Conservation (phyloP, 768 basidiomycete genomes). For the Auriscalpium orientale region DNA sequence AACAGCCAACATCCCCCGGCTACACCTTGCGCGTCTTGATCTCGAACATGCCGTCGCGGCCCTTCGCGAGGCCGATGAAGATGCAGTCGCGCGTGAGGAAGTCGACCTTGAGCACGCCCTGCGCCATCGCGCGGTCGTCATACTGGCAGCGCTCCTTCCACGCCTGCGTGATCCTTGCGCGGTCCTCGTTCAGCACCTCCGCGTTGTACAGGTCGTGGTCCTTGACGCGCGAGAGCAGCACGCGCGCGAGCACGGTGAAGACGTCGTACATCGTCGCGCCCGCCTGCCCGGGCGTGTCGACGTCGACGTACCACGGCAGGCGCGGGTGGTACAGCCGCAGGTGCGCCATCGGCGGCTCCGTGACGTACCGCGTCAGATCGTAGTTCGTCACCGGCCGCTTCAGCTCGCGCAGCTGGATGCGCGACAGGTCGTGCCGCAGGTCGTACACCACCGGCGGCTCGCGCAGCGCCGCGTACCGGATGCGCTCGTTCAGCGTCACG, state of each 20-base stretch:
- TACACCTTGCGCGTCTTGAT: conserved; percentile 39
- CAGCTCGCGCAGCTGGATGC: conserved; percentile 39
- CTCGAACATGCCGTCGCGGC: conserved; percentile 57
- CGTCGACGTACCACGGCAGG: conserved; percentile 65
- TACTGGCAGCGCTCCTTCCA: conserved; percentile 38
- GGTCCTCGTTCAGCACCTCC: conserved; percentile 39
- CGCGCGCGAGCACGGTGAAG: conserved; percentile 35
- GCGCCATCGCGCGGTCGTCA: conserved; percentile 24
- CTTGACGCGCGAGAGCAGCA: conserved; percentile 38
- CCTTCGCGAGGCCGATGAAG: conserved; percentile 47
- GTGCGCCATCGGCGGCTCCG: conserved; percentile 38
- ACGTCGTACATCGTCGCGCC: conserved; percentile 58
- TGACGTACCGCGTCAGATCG: conserved; percentile 50
- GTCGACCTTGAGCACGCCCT: conserved; percentile 52
- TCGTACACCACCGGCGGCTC: conserved; percentile 40
- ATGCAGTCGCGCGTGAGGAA: conserved; percentile 46
- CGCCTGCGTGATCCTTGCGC: conserved; percentile 35
- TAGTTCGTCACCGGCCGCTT: conserved; percentile 33
- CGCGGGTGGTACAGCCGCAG: conserved; percentile 52
- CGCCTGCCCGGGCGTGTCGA: conserved; percentile 34
- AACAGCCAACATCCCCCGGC: too few relatives aligned
- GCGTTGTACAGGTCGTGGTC: conserved; percentile 53
- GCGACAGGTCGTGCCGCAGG: conserved; percentile 35
- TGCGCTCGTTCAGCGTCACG: conserved; percentile 11
- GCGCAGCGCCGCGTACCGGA: conserved; percentile 20